Percentiles rank a stretch among this genome's conserved stretches.
phyloP scores from a whole-genome alignment of 768 basidiomycete genomes.

The Tulasnella calospora region DNA sequence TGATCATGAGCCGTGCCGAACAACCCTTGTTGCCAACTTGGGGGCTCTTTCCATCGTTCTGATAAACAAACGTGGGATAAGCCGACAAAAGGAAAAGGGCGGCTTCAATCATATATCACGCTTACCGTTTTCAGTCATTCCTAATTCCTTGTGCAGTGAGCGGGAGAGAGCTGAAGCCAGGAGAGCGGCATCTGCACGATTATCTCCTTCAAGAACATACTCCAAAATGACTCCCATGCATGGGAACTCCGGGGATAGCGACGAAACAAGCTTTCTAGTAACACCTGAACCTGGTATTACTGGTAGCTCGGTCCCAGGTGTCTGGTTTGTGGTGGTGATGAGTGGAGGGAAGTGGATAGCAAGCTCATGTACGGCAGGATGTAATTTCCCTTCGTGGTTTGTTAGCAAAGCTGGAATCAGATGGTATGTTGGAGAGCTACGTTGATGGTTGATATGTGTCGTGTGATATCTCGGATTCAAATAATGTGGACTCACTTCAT shows the following conservation, averaged over 20 bases:
- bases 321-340: conserved; percentile 26
- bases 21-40: conserved; percentile 58
- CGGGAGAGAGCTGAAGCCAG: conserved; percentile 54
- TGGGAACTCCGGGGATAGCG: conserved; percentile 54
- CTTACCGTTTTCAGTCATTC: conserved; percentile 29
- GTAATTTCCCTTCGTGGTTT: conserved; percentile 37
- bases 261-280: conserved; percentile 57
- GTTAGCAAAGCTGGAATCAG: conserved; percentile 46
- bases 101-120: not conserved
- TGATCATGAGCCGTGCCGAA: conserved; percentile 72
- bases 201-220: conserved; percentile 80
- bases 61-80: not conserved
- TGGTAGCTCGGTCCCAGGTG: conserved; percentile 44
- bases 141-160: conserved; percentile 40
- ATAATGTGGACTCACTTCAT: conserved; percentile 53
- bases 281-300: conserved; percentile 79
- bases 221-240: conserved; percentile 58
- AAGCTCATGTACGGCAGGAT: conserved; percentile 42
- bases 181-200: conserved; percentile 61
- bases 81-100: not conserved
- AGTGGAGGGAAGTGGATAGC: conserved; percentile 38
- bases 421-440: conserved; percentile 63
- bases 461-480: not conserved
- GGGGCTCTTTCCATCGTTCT: conserved; percentile 56
- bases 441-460: not conserved